Conservation (phyloP, 176 grass and related monocot species). For the Dactylis glomerata region DNA sequence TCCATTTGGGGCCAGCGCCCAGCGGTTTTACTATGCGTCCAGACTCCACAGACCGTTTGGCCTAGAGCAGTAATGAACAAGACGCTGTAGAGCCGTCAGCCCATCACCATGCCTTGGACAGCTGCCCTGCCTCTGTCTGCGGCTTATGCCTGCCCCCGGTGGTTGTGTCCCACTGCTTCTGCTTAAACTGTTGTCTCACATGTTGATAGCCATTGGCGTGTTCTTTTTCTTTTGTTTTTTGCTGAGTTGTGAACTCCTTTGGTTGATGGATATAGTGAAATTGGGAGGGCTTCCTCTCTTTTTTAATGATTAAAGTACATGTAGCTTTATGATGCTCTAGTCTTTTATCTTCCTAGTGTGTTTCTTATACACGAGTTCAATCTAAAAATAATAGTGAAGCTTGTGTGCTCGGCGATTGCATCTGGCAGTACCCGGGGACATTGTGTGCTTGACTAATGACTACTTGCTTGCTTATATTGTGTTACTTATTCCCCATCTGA, state of each 20-base stretch:
- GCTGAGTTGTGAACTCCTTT: background rate
- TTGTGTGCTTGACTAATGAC: background rate
- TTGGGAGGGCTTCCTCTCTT: background rate
- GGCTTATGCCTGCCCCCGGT: background rate
- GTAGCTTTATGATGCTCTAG: background rate
- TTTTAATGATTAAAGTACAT: background rate
- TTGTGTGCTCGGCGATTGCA: background rate
- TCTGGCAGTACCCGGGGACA: background rate
- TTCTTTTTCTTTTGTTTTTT: background rate
- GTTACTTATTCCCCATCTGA: background rate
- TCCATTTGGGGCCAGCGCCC: background rate
- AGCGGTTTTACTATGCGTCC: background rate
- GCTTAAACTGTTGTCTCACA: background rate
- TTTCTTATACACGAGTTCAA: background rate
- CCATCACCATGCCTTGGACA: background rate
- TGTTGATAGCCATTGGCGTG: background rate
- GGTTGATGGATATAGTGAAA: background rate
- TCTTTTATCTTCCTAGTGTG: background rate
- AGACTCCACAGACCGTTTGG: background rate
- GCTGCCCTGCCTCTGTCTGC: background rate
- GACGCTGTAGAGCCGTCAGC: background rate
- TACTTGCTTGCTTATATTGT: background rate
- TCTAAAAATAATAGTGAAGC: background rate
- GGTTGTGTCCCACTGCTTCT: background rate
- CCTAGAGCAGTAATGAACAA: background rate